phyloP scores from a whole-genome alignment of 176 grass and related monocot genomes.

The Oryza nivara region DNA sequence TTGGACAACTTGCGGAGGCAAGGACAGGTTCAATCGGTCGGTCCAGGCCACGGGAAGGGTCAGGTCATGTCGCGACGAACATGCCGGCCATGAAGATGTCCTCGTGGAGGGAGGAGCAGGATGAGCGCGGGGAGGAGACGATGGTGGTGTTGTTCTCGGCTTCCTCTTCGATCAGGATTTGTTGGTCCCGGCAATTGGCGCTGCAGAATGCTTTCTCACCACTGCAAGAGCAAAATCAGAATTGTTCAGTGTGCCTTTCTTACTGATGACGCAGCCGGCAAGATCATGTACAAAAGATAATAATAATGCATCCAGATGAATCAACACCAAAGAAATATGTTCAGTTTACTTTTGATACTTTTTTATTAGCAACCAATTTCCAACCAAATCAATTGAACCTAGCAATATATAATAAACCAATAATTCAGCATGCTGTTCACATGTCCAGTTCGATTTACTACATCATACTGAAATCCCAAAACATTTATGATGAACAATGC shows the following conservation, averaged over 20 bases:
- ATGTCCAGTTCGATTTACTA: not conserved
- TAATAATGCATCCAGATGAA: not conserved
- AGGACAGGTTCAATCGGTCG: not conserved
- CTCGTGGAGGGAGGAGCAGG: constrained; percentile 58
- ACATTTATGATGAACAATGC: constrained; percentile 11
- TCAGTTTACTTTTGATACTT: not conserved
- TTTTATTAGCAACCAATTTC: not conserved
- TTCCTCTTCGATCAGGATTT: constrained; percentile 77
- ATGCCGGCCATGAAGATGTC: constrained; percentile 89
- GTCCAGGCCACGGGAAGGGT: not conserved
- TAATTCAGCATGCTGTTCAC: not conserved
- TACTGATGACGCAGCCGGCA: constrained; percentile 11
- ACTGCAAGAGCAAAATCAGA: constrained; percentile 41
- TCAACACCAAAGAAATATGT: not conserved
- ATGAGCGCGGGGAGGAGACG: constrained; percentile 44
- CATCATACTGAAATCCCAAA: not conserved
- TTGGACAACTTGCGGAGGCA: not conserved
- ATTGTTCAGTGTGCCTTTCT: constrained; percentile 9
- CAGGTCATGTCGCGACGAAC: constrained; percentile 59
- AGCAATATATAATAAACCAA: not conserved
- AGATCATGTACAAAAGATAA: not conserved
- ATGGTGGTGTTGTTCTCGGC: constrained; percentile 46
- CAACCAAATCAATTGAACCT: not conserved
- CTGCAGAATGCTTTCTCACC: constrained; percentile 93
- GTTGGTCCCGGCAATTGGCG: constrained; percentile 65